These are phyloP conservation scores for Globisporangium yorkense DNA, from an alignment of 352 stramenopile species.

Conservation along the genomic window DNA sequence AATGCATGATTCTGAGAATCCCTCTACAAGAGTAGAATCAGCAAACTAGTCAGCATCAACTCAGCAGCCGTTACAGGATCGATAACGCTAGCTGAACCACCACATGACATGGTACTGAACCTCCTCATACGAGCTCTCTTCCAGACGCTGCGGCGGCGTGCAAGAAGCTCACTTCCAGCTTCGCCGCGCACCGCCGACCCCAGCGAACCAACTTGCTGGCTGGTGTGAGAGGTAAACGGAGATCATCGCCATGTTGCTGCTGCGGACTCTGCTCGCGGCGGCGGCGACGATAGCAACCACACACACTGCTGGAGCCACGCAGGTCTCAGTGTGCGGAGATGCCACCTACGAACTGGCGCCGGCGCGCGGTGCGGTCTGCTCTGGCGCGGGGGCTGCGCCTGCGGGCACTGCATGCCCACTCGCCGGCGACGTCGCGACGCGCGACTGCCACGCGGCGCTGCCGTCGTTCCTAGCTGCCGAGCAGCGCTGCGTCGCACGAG, in stretches of 20 bases:
- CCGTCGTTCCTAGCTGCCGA: conserved; percentile 4
- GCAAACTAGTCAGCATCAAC: no score
- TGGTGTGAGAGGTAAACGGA: no score
- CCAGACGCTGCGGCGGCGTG: no score
- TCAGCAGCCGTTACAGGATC: no score
- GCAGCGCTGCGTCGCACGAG: conserved; percentile 9
- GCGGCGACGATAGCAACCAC: background rate
- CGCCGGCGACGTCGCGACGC: conserved; percentile 1
- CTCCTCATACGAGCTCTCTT: no score
- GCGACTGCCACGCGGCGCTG: conserved; percentile 13
- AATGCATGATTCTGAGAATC: no score
- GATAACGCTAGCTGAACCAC: no score
- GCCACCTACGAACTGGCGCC: conserved; percentile 13
- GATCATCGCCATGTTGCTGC: background rate
- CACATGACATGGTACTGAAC: no score
- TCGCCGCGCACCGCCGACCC: background rate
- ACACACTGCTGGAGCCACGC: background rate
- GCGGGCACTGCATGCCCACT: conserved; percentile 8
- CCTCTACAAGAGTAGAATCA: no score
- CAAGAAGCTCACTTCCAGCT: background rate
- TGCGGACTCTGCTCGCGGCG: background rate
- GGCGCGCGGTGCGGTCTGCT: conserved; percentile 8
- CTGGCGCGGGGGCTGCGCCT: conserved; percentile 5
- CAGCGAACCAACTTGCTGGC: no score
- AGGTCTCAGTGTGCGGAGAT: conserved; percentile 3